Base-by-base conservation (phyloP, 495 filamentous ascomycete genomes). In the Penicillium canescens region DNA sequence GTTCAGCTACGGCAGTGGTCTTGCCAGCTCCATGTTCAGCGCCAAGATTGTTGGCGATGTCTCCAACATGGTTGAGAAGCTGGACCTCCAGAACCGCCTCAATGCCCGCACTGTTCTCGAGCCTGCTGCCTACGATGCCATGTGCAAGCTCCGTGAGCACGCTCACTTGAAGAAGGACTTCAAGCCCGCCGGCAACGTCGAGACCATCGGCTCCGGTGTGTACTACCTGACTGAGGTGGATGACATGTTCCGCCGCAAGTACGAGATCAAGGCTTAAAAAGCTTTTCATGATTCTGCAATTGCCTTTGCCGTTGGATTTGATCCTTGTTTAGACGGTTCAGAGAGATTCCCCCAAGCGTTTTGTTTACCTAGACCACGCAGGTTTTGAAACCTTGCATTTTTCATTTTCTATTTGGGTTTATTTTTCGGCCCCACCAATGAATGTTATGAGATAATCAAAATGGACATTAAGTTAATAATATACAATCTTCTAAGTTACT, bases 1-100 rank as follows among this genome's bases (percentile, higher is more conserved):
- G 60, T 98, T 98, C 85, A 91, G 86, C 73, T 98, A 98, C 77
- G 94, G 94, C 58, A 92, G 87, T 66, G 94, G 94, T 54, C 81
- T 98, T 49, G 94, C 94, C 37, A 83, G 87, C 54, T 92, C 86
- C 63, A 81, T 98, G 78, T 93, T 96, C 79, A 94, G 90, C 28
- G 76, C 94, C 64, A 91, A 85, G 72, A 78, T 98, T 49, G 82
- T 82, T 42, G 92, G 92, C 49, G 86, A 85, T 73, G 87, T 87
- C 42, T 85, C 86, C 46, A 71, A 79, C 54, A 89, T 98, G 53
- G 75, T 81, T 57, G 83, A 91, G 81, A 86, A 87, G 59, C 70
- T 98, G 20, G 83, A 96, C 69, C 76, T 98, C 62, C 84, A 91
- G 57, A 83, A 82, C 70, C 83, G 89, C 52, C 78, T 98, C 45